phyloP scores from a whole-genome alignment of 495 filamentous ascomycete genomes.

The Hypoxylon fuscum region DNA sequence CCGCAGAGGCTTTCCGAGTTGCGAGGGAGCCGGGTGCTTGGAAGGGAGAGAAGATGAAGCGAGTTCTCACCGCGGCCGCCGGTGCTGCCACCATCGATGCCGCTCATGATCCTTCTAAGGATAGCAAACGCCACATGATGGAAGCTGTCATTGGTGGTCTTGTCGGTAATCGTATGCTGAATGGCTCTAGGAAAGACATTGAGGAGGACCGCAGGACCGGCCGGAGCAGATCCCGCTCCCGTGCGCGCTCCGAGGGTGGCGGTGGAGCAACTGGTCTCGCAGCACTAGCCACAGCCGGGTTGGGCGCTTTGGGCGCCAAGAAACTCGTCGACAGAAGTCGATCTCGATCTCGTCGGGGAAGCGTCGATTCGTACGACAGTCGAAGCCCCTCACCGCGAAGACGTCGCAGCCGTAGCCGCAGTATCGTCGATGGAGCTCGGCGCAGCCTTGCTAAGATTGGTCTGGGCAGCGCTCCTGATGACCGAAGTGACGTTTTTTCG shows the following conservation, averaged over 20 bases:
- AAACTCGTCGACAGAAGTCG: constrained; percentile 74
- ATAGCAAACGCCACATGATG: constrained; percentile 69
- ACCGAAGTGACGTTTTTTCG: constrained; percentile 51
- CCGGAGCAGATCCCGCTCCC: constrained; percentile 60
- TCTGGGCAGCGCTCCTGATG: constrained; percentile 57
- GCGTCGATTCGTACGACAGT: constrained; percentile 62
- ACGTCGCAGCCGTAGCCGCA: constrained; percentile 60
- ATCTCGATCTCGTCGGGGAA: constrained; percentile 56
- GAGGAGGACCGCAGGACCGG: constrained; percentile 62
- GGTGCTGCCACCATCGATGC: constrained; percentile 86
- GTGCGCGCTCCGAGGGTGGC: constrained; percentile 58
- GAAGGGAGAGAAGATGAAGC: constrained; percentile 85
- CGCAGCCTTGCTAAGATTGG: constrained; percentile 56
- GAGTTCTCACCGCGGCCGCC: constrained; percentile 85
- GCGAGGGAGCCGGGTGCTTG: constrained; percentile 86
- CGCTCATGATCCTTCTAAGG: constrained; percentile 75
- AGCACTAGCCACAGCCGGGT: constrained; percentile 75
- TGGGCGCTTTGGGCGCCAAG: constrained; percentile 83
- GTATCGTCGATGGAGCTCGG: constrained; percentile 56
- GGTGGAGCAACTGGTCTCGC: constrained; percentile 61
- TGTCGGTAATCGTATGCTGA: constrained; percentile 79
- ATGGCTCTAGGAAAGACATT: constrained; percentile 73
- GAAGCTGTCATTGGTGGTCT: constrained; percentile 89
- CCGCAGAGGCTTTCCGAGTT: constrained; percentile 84
- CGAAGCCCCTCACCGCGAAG: constrained; percentile 49